Conservation (phyloP, 2,329 filamentous ascomycete species). For the Metarhizium album region DNA sequence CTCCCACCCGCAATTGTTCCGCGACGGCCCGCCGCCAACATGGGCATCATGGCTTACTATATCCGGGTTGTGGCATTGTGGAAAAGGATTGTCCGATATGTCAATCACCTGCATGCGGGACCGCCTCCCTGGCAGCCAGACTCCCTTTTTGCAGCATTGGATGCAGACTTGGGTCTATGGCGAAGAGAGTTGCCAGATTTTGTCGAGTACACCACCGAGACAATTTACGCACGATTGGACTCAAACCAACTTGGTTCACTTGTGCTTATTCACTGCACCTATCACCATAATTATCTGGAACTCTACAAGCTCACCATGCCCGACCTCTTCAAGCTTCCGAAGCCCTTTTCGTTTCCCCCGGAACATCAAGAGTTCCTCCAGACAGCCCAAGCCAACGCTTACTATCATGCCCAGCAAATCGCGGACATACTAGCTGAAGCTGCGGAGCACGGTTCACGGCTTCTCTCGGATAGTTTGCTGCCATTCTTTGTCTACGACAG, state of each 20-base stretch:
- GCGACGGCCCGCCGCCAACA: slow-evolving; percentile 27
- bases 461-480: slow-evolving; percentile 32
- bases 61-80: slow-evolving; percentile 30
- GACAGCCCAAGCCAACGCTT: slow-evolving; percentile 26
- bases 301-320: slow-evolving; percentile 36
- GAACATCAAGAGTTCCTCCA: slow-evolving; percentile 27
- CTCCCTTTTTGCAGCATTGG: slow-evolving; percentile 30
- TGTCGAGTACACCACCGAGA: slow-evolving; percentile 31
- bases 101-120: slow-evolving; percentile 28
- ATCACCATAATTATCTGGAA: slow-evolving; percentile 34
- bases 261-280: slow-evolving; percentile 34
- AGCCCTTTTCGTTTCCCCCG: slow-evolving; percentile 27
- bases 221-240: slow-evolving; percentile 34
- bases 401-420: slow-evolving; percentile 27
- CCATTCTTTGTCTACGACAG: slow-evolving; percentile 37
- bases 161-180: slow-evolving; percentile 29
- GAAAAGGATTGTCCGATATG: slow-evolving; percentile 31
- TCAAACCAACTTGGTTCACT: slow-evolving; percentile 35
- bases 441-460: slow-evolving; percentile 27
- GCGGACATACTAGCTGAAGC: slow-evolving; percentile 28
- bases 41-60: slow-evolving; percentile 34
- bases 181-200: slow-evolving; percentile 31
- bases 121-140: slow-evolving; percentile 32
- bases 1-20: slow-evolving; percentile 28
- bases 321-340: slow-evolving; percentile 30